Conservation (phyloP, 352 stramenopile species). For the Phytopythium chamaehyphon region DNA sequence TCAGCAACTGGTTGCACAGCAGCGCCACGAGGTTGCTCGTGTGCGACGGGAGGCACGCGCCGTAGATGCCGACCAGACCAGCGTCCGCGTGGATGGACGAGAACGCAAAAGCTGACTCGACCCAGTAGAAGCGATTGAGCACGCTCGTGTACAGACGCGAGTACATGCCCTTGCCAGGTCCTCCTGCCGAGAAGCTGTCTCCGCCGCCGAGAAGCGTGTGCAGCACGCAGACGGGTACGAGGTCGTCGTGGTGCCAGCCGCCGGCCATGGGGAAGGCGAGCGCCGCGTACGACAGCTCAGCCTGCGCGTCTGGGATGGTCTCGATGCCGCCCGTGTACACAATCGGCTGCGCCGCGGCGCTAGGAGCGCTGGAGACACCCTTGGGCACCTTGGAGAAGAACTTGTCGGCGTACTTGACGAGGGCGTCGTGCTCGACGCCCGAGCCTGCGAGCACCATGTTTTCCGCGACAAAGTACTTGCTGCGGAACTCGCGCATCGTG, state of each 20-base stretch:
- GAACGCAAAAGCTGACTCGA: slow-evolving; percentile 97
- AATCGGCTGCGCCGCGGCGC: slow-evolving; percentile 28
- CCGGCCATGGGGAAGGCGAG: slow-evolving; percentile 95
- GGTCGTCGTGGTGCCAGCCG: slow-evolving; percentile 95
- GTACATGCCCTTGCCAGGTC: slow-evolving; percentile 99
- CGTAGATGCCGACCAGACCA: slow-evolving; percentile 95
- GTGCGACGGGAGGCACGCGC: slow-evolving; percentile 75
- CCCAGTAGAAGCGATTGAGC: slow-evolving; percentile 97
- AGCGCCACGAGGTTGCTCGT: slow-evolving; percentile 91
- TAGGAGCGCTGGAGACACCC: slow-evolving; percentile 9
- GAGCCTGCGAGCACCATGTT: slow-evolving; percentile 91
- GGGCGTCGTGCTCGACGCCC: slow-evolving; percentile 93
- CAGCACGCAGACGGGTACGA: slow-evolving; percentile 96
- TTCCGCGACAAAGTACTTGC: slow-evolving; percentile 80
- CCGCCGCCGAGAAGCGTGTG: slow-evolving; percentile 97
- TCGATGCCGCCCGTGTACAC: slow-evolving; percentile 72
- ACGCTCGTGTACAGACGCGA: slow-evolving; percentile 97
- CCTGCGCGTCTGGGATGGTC: slow-evolving; percentile 60
- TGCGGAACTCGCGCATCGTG: slow-evolving; percentile 66
- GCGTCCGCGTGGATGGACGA: slow-evolving; percentile 94
- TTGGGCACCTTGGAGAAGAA: slow-evolving; percentile 79
- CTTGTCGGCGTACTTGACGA: slow-evolving; percentile 88
- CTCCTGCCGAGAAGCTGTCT: slow-evolving; percentile 97
- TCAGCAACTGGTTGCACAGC: slow-evolving; percentile 92
- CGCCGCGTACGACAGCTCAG: slow-evolving; percentile 87